Conservation (phyloP, 352 stramenopile genomes). For the Phytophthora pseudosyringae region DNA sequence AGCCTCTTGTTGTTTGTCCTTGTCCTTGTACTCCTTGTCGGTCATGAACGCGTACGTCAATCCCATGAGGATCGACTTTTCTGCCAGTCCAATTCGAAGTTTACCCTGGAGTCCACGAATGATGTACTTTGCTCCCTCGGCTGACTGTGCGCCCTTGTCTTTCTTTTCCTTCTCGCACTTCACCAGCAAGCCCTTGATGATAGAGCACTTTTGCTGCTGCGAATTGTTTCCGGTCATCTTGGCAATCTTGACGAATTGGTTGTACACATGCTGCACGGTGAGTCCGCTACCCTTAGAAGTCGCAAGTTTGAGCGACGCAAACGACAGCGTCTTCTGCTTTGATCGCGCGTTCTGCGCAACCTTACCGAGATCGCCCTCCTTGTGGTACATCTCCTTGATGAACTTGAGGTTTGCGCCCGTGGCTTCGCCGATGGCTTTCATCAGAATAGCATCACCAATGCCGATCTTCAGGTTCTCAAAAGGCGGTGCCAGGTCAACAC, state of each 20-base stretch:
- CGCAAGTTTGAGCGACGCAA: slow-evolving; percentile 70
- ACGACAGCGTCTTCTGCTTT: slow-evolving; percentile 94
- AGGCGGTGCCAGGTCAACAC: slow-evolving; percentile 93
- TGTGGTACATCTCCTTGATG: slow-evolving; percentile 97
- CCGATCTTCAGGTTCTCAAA: slow-evolving; percentile 99
- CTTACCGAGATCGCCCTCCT: slow-evolving; percentile 97
- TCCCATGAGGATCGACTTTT: slow-evolving; percentile 97
- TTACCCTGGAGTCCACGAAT: slow-evolving; percentile 98
- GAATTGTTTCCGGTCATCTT: slow-evolving; percentile 96
- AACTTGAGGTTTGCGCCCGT: slow-evolving; percentile 91
- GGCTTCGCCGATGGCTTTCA: slow-evolving; percentile 96
- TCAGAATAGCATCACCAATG: slow-evolving; percentile 97
- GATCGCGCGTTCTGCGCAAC: slow-evolving; percentile 94
- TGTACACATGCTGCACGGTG: slow-evolving; percentile 88
- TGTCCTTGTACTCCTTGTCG: slow-evolving; percentile 83
- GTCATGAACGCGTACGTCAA: slow-evolving; percentile 97
- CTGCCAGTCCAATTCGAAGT: slow-evolving; percentile 97
- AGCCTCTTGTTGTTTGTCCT: slow-evolving; percentile 89
- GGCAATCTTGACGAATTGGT: slow-evolving; percentile 93
- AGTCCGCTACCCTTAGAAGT: slow-evolving; percentile 75
- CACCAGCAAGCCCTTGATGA: slow-evolving; percentile 98
- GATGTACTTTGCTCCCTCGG: slow-evolving; percentile 96
- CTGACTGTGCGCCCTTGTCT: slow-evolving; percentile 69
- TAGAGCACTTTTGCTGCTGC: slow-evolving; percentile 97
- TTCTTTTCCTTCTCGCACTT: slow-evolving; percentile 89